phyloP scores from a whole-genome alignment of 345 rosid species.

The Eutrema yunnanense region DNA sequence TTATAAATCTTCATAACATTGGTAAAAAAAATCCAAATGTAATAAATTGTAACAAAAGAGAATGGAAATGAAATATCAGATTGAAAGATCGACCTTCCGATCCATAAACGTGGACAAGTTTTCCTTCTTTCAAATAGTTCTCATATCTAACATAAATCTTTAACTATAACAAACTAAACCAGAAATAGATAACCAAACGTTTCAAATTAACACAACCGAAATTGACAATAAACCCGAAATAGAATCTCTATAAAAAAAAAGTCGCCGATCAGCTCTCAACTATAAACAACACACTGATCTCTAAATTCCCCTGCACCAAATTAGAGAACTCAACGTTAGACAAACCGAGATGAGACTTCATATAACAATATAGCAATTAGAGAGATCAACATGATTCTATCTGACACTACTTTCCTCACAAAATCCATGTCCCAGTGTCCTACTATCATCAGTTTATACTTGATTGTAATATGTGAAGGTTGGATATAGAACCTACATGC shows the following conservation, averaged over 20 bases:
- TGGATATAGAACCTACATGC: slow-evolving; percentile 20
- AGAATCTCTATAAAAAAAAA: background rate
- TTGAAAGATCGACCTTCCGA: no score
- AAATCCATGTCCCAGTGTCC: no score
- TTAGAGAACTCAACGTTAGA: background rate
- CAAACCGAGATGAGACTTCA: background rate
- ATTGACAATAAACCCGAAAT: slow-evolving; percentile 3
- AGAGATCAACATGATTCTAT: background rate
- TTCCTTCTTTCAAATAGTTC: background rate
- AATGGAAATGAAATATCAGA: no score
- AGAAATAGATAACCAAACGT: background rate
- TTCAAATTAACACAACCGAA: slow-evolving; percentile 6
- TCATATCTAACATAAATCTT: slow-evolving; percentile 4
- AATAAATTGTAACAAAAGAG: background rate
- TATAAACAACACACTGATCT: slow-evolving; percentile 18
- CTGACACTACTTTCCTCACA: no score
- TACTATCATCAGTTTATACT: no score
- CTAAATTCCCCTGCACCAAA: slow-evolving; percentile 20
- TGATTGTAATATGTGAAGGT: background rate
- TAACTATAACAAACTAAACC: slow-evolving; percentile 14
- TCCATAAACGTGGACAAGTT: background rate
- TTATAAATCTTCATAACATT: background rate
- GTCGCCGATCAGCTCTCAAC: background rate
- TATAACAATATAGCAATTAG: background rate
- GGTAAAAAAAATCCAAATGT: background rate